Evolutionary conservation across 345 rosid species (phyloP).

Genomic region (Limnanthes douglasii): DNA sequence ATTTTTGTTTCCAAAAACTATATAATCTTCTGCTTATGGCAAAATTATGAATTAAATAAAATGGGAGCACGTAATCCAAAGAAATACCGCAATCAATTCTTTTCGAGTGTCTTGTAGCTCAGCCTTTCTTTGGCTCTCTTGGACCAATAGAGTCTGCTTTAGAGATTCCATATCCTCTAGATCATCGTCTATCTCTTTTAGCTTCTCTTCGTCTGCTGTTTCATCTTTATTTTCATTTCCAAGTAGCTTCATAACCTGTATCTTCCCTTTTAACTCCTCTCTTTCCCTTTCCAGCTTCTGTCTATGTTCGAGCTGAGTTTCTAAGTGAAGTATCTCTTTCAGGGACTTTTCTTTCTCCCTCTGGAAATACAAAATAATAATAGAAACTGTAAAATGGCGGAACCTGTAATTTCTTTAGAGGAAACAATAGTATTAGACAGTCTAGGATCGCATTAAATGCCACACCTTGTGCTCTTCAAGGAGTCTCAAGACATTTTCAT

Average conservation of each 20-base stretch:
- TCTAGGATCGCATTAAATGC: no score
- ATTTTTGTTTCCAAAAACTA: no score
- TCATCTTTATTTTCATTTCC: constrained; percentile 53
- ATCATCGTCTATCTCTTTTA: constrained; percentile 40
- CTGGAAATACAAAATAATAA: constrained; percentile 24
- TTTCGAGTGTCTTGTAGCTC: no score
- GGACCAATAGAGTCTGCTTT: no score
- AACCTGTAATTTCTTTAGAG: no score
- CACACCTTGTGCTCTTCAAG: constrained; percentile 60
- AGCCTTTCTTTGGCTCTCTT: no score
- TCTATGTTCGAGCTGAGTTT: constrained; percentile 42
- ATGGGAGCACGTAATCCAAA: no score
- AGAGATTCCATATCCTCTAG: no score
- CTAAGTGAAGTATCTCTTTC: constrained; percentile 39
- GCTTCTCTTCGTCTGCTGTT: constrained; percentile 34
- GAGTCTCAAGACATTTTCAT: constrained; percentile 43
- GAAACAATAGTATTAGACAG: no score
- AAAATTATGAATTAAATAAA: not conserved
- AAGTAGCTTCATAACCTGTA: constrained; percentile 54
- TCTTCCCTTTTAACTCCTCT: constrained; percentile 44
- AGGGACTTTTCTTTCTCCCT: constrained; percentile 55
- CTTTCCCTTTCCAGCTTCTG: constrained; percentile 68
- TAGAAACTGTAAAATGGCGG: no score
- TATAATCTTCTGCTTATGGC: no score
- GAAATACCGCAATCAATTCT: no score